phyloP scores from a whole-genome alignment of 2,329 filamentous ascomycete species.

The Neofusicoccum umdonicola region DNA sequence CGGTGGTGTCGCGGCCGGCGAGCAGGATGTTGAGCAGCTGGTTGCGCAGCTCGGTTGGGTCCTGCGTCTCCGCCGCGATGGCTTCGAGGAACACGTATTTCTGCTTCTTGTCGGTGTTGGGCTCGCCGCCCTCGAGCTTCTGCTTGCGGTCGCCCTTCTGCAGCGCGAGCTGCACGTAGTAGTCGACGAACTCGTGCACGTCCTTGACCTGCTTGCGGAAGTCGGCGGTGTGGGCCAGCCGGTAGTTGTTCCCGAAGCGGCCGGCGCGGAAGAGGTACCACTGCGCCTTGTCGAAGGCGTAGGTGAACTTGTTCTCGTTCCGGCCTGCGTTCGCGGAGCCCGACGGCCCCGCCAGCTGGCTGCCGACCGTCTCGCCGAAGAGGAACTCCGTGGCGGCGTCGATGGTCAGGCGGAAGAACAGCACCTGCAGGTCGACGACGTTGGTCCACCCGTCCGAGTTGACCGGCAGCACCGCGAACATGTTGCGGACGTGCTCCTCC shows the following conservation, averaged over 20 bases:
- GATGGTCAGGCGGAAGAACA: conserved; percentile 51
- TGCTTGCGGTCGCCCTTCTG: conserved; percentile 7
- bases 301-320: conserved; percentile 37
- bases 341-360: conserved; percentile 35
- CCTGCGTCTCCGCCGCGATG: conserved; percentile 45
- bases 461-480: conserved; percentile 58
- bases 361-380: conserved; percentile 43
- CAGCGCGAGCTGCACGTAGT: conserved; percentile 47
- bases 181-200: conserved; percentile 42
- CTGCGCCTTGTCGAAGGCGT: conserved; percentile 45
- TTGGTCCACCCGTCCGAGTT: conserved; percentile 43
- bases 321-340: conserved; percentile 13
- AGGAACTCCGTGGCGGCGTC: conserved; percentile 51
- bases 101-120: conserved; percentile 27
- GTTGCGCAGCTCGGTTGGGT: conserved; percentile 42
- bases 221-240: conserved; percentile 19
- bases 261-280: conserved; percentile 35
- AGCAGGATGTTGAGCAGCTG: conserved; percentile 48
- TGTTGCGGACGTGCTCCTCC: conserved; percentile 57
- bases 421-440: conserved; percentile 37
- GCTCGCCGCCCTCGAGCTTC: conserved; percentile 29
- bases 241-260: conserved; percentile 38
- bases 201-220: conserved; percentile 9
- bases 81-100: conserved; percentile 49
- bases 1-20: conserved; percentile 42